Evolutionary conservation across 345 rosid genomes (phyloP).

Genomic region (Sonneratia alba): DNA sequence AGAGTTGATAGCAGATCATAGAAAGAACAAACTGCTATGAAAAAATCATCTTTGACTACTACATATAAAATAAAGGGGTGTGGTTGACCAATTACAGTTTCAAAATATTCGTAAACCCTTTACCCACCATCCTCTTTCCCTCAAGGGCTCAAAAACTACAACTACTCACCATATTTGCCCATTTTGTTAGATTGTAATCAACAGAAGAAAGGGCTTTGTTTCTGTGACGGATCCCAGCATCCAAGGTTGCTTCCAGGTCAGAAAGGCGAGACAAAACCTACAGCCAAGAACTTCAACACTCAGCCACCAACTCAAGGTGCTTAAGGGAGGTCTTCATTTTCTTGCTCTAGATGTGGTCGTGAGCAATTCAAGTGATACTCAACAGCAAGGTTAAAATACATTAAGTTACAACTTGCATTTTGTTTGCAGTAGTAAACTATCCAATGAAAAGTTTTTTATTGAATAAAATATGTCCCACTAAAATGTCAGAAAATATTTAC

Average conservation of each 20-base stretch:
- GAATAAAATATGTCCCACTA: no score
- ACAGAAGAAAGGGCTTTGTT: slow-evolving; percentile 63
- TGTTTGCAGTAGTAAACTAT: no score
- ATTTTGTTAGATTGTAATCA: slow-evolving; percentile 58
- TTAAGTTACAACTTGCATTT: not conserved
- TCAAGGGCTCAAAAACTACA: not conserved
- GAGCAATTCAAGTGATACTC: not conserved
- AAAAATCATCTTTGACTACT: not conserved
- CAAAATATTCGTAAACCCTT: not conserved
- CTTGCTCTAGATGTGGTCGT: no score
- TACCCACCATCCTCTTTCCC: not conserved
- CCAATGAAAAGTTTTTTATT: no score
- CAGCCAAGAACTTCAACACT: slow-evolving; percentile 18
- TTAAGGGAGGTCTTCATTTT: not conserved
- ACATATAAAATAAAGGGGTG: not conserved
- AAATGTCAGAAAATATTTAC: not conserved
- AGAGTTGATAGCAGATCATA: not conserved
- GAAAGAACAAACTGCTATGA: not conserved
- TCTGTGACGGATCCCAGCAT: slow-evolving; percentile 78
- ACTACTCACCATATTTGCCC: slow-evolving; percentile 62
- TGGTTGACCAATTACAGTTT: not conserved
- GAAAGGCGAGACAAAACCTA: slow-evolving; percentile 84
- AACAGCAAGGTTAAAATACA: not conserved
- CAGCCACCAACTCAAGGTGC: not conserved
- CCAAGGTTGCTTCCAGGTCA: slow-evolving; percentile 85